A percentile compares a stretch with the other conserved stretches of the same genome.
phyloP scores from a whole-genome alignment of 169 alveolate species.

The Hepatocystis sp. region DNA sequence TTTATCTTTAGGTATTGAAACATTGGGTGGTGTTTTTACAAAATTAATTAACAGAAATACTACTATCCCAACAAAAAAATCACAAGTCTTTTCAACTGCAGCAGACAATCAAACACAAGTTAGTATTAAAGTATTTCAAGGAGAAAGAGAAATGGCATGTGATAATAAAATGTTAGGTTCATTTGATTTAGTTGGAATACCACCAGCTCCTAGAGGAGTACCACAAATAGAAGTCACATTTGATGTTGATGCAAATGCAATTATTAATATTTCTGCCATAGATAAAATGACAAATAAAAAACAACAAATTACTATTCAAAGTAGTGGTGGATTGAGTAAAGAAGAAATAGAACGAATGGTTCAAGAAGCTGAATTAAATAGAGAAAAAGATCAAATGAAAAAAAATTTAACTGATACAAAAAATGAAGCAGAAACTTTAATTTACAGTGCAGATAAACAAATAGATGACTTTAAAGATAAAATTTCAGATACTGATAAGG shows the following conservation, averaged over 20 bases:
- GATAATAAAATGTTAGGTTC: slow-evolving; percentile 98
- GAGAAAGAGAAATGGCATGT: slow-evolving; percentile 99
- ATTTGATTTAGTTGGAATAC: slow-evolving; percentile 97
- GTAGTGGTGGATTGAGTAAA: slow-evolving; percentile 97
- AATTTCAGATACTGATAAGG: slow-evolving; percentile 90
- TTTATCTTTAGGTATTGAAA: slow-evolving; percentile 97
- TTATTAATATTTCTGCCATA: slow-evolving; percentile 97
- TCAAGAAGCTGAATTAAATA: slow-evolving; percentile 96
- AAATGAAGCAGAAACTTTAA: slow-evolving; percentile 95
- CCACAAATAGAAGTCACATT: slow-evolving; percentile 96
- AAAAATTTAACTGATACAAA: slow-evolving; percentile 94
- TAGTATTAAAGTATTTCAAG: slow-evolving; percentile 98
- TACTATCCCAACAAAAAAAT: slow-evolving; percentile 98
- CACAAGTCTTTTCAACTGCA: slow-evolving; percentile 98
- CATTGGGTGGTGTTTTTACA: slow-evolving; percentile 98
- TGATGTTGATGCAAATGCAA: slow-evolving; percentile 99
- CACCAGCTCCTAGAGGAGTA: slow-evolving; percentile 99
- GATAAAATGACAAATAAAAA: slow-evolving; percentile 98
- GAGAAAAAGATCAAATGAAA: slow-evolving; percentile 95
- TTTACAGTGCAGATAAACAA: slow-evolving; percentile 93
- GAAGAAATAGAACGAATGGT: slow-evolving; percentile 96
- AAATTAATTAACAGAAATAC: slow-evolving; percentile 97
- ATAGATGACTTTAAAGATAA: slow-evolving; percentile 90
- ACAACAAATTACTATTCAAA: slow-evolving; percentile 96
- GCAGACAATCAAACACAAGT: slow-evolving; percentile 99